Evolutionary conservation across 495 filamentous ascomycete species (phyloP), one percentile per base, ranked within the genome.

Genomic region (Penicillium odoratum): DNA sequence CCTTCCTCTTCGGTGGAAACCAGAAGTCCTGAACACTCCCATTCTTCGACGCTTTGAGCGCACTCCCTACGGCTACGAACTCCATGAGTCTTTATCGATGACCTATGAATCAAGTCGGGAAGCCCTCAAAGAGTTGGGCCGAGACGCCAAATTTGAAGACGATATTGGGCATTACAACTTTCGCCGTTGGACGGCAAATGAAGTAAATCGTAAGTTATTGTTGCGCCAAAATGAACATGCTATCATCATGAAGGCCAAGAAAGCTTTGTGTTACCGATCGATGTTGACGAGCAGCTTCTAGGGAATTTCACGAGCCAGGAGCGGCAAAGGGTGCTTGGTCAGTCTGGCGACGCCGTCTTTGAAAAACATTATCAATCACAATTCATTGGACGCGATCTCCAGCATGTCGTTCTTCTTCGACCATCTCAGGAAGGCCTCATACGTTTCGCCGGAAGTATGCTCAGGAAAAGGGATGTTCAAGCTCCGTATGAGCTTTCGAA

Each of bases 91-190:
- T 26, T 62, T 69, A 36, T 30, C 44, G 42, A 69, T 69, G 47
- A 66, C 63, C 31, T 68, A 68, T 57, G 33, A 64, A 26, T 63
- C 56, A 52, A 59, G 55, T 59, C 52, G 56, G 21, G 38, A 47
- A 7, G 60, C 57, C 5, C 55, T 66, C 8, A 45, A 57, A 49
- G 57, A 63, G 54, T 53, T 64, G 36, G 61, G 64, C 33, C 45
- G 53, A 50, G 64, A 64, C 55, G 30, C 64, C 59, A 33, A 49
- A 68, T 73, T 73, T 48, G 52, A 71, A 53, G 58, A 73, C 47
- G 52, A 71, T 61, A 66, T 73, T 52, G 49, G 64, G n/a, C 44
- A 73, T 66, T 71, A 71, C 43, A 69, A 69, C 48, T 73, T 55
- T 52, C 62, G 66, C 31, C 50, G 61, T 40, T 71, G 57, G 70